Evolutionary conservation across 2,329 filamentous ascomycete species (phyloP).

Genomic region (Eutypella sp.): DNA sequence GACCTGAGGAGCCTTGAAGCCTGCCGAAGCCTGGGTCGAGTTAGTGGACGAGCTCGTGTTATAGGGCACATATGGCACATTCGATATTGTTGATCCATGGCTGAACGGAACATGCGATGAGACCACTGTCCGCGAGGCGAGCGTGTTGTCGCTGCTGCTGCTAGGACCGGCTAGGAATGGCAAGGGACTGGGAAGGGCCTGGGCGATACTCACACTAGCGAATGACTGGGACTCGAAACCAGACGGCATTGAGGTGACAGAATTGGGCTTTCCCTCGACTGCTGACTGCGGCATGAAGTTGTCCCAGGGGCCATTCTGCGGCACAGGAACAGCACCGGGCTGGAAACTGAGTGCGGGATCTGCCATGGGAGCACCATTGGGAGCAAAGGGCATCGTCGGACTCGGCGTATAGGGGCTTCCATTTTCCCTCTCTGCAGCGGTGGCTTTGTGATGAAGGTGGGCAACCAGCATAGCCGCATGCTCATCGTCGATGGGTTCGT

Average conservation of each 20-base stretch:
- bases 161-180: slow-evolving; percentile 57
- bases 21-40: slow-evolving; percentile 63
- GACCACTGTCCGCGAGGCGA: slow-evolving; percentile 66
- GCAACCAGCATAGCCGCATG: slow-evolving; percentile 98
- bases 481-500: slow-evolving; percentile 92
- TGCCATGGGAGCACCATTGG: slow-evolving; percentile 66
- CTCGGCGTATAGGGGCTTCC: slow-evolving; percentile 52
- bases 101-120: slow-evolving; percentile 65
- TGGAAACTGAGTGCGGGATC: slow-evolving; percentile 74
- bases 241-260: slow-evolving; percentile 60
- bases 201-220: slow-evolving; percentile 50
- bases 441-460: slow-evolving; percentile 94
- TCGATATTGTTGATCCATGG: slow-evolving; percentile 46
- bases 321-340: slow-evolving; percentile 72
- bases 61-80: slow-evolving; percentile 2
- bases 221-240: slow-evolving; percentile 65
- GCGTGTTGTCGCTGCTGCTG: slow-evolving; percentile 53
- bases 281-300: slow-evolving; percentile 70
- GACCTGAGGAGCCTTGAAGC: slow-evolving; percentile 72
- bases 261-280: slow-evolving; percentile 69
- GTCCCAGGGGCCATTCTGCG: slow-evolving; percentile 83
- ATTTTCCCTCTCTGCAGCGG: slow-evolving; percentile 59
- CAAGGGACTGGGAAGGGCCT: slow-evolving; percentile 57
- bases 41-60: slow-evolving; percentile 61
- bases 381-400: slow-evolving; percentile 65